Conservation (phyloP, 371 early-diverging fungal genomes). For the Saksenaea oblongispora region DNA sequence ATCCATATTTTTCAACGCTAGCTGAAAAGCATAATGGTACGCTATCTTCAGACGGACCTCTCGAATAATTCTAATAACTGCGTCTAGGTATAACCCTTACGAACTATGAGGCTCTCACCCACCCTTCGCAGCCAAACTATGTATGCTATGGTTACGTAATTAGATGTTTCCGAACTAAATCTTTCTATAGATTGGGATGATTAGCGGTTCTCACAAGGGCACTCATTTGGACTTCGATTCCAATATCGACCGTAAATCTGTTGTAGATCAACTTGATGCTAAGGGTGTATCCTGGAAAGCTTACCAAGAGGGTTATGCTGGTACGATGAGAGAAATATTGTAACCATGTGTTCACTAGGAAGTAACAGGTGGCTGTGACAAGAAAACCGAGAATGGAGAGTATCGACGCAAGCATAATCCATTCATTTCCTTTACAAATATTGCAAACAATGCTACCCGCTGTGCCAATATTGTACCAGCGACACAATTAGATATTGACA, state of each 20-base stretch:
- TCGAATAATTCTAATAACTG: background rate
- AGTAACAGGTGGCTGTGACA: conserved; percentile 22
- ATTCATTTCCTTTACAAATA: conserved; percentile 54
- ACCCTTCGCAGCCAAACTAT: conserved; percentile 21
- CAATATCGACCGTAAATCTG: conserved; percentile 29
- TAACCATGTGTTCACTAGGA: background rate
- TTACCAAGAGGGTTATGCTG: conserved; percentile 58
- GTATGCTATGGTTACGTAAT: background rate
- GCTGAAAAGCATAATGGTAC: conserved; percentile 27
- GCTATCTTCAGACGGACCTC: background rate
- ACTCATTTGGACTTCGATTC: conserved; percentile 25
- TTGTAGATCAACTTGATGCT: conserved; percentile 64
- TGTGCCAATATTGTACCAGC: conserved; percentile 55
- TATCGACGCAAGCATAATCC: conserved; percentile 66
- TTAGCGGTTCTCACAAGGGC: conserved; percentile 40
- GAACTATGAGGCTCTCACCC: conserved; percentile 11
- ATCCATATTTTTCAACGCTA: conserved; percentile 33
- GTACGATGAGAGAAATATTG: conserved; percentile 1
- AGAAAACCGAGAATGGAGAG: conserved; percentile 10
- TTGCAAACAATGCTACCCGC: conserved; percentile 41
- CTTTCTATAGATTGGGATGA: conserved; percentile 21
- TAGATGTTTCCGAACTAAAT: background rate
- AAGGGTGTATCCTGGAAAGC: conserved; percentile 61
- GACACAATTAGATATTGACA: conserved; percentile 48
- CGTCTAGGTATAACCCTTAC: conserved; percentile 11